Percentiles rank a stretch among this genome's conserved stretches.
phyloP scores from a whole-genome alignment of 805 yeast species.

The Nakazawaea pomicola region DNA sequence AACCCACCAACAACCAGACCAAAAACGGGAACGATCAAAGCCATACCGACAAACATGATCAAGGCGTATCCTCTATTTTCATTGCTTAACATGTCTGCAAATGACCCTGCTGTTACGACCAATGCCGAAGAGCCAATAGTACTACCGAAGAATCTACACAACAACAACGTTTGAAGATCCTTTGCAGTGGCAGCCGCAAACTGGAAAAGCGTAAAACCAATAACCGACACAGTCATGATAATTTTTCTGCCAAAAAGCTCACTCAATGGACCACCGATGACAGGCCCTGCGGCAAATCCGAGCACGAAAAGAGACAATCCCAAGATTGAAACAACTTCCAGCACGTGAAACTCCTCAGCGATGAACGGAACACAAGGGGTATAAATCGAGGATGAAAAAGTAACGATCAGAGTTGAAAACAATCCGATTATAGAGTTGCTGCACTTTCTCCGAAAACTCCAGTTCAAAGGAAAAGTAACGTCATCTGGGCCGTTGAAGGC shows the following conservation, averaged over 20 bases:
- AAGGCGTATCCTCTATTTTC: conserved; percentile 63
- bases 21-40: conserved; percentile 72
- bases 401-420: conserved; percentile 39
- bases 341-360: conserved; percentile 50
- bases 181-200: conserved; percentile 75
- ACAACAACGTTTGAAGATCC: conserved; percentile 69
- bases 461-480: conserved; percentile 76
- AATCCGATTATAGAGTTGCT: conserved; percentile 31
- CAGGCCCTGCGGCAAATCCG: conserved; percentile 92
- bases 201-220: conserved; percentile 54
- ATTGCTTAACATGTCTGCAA: conserved; percentile 75
- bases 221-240: conserved; percentile 49
- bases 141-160: conserved; percentile 78
- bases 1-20: conserved; percentile 80
- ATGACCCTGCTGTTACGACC: conserved; percentile 80
- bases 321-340: conserved; percentile 60
- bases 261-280: conserved; percentile 83
- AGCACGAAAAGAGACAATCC: conserved; percentile 79
- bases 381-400: conserved; percentile 80
- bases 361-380: conserved; percentile 54
- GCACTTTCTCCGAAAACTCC: conserved; percentile 33
- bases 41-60: conserved; percentile 33
- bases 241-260: conserved; percentile 69
- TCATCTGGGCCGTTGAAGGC: conserved; percentile 75
- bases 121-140: conserved; percentile 79